Conservation (phyloP, 2,329 filamentous ascomycete species). For the Orbilia ellipsospora region DNA sequence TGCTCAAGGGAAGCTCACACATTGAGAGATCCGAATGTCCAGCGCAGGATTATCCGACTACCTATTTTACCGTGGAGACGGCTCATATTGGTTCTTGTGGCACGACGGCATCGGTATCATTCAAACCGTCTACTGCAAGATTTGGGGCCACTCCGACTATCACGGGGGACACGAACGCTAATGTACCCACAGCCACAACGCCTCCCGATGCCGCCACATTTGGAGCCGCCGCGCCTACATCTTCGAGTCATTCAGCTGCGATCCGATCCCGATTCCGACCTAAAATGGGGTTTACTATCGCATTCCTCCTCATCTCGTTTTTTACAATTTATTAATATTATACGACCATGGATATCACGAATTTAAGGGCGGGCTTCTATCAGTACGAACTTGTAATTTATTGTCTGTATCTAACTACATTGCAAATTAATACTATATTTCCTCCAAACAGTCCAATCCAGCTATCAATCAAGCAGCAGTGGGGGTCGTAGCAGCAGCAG, state of each 20-base stretch:
- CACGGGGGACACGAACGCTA: background rate
- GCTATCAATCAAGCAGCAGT: too few species aligned
- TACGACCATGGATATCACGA: too few species aligned
- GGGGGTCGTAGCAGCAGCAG: too few species aligned
- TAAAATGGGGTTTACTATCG: too few species aligned
- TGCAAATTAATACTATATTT: too few species aligned
- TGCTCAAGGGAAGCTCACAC: background rate
- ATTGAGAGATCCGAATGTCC: background rate
- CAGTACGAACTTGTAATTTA: too few species aligned
- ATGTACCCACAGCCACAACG: background rate
- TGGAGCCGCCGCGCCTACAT: slow-evolving; percentile 6
- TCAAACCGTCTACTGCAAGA: background rate
- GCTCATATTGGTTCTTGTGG: background rate
- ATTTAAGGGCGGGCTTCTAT: too few species aligned
- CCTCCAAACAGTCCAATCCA: too few species aligned
- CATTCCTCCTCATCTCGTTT: too few species aligned
- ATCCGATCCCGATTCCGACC: too few species aligned
- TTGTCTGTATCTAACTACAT: too few species aligned
- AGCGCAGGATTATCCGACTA: background rate
- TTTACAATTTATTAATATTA: too few species aligned
- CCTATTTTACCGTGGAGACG: background rate
- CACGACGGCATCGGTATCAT: background rate
- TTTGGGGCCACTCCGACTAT: background rate
- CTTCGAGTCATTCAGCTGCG: background rate
- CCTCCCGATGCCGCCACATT: background rate